Conservation (phyloP, 805 yeast genomes). For the Saturnispora kantuleensis region DNA sequence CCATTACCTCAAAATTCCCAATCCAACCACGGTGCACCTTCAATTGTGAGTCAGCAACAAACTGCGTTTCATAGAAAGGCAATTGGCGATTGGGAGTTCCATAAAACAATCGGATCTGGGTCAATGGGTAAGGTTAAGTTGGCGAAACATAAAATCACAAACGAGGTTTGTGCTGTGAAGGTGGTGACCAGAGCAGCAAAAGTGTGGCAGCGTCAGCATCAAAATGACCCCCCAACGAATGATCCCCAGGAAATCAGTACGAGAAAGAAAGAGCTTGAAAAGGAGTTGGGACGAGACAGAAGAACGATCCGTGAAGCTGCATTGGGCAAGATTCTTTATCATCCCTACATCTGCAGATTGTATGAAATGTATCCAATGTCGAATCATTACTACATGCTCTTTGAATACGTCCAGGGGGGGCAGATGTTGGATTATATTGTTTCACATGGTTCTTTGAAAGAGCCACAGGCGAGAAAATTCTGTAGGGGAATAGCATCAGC, state of each 20-base stretch:
- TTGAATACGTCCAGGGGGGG: constrained; percentile 95
- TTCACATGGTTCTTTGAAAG: constrained; percentile 89
- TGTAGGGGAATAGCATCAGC: constrained; percentile 94
- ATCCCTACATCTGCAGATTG: constrained; percentile 83
- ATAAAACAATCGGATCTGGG: constrained; percentile 94
- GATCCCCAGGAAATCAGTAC: constrained; percentile 48
- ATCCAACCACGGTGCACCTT: not conserved
- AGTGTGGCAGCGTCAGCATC: constrained; percentile 62
- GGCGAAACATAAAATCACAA: constrained; percentile 75
- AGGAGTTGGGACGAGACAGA: constrained; percentile 81
- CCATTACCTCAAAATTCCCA: not conserved
- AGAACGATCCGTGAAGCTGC: constrained; percentile 95
- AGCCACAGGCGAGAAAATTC: constrained; percentile 86
- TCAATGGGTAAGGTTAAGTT: constrained; percentile 98
- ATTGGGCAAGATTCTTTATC: constrained; percentile 78
- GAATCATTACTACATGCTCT: constrained; percentile 91
- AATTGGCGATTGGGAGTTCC: constrained; percentile 94
- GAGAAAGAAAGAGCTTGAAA: constrained; percentile 61
- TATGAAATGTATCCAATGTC: constrained; percentile 96
- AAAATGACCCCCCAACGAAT: constrained; percentile 55
- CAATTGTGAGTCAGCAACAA: constrained; percentile 10
- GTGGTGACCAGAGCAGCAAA: constrained; percentile 86
- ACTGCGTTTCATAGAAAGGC: constrained; percentile 72
- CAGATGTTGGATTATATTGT: constrained; percentile 96
- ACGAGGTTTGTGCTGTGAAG: constrained; percentile 82